Evolutionary conservation across 2,329 filamentous ascomycete genomes (phyloP).

Genomic region (Thermomyces lanuginosus): DNA sequence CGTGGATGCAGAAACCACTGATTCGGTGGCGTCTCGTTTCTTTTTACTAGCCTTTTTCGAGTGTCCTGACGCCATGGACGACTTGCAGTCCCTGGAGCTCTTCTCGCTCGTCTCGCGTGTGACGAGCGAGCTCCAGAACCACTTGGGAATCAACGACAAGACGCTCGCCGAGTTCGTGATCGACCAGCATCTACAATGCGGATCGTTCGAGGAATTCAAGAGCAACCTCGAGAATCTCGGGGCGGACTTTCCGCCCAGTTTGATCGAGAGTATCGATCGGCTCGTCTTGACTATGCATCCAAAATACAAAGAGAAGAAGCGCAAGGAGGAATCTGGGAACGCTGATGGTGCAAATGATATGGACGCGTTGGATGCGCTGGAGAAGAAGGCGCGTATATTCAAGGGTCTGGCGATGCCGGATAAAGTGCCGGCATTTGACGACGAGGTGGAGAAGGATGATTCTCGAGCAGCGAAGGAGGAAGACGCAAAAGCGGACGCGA

Average conservation of each 20-base stretch:
- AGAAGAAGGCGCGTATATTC: constrained; percentile 75
- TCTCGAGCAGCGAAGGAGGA: constrained; percentile 15
- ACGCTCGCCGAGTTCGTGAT: constrained; percentile 95
- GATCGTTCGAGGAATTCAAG: constrained; percentile 56
- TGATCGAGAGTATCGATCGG: constrained; percentile 83
- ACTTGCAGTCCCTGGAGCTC: constrained; percentile 78
- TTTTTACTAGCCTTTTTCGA: no score
- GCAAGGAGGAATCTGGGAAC: constrained; percentile 15
- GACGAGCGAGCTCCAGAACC: constrained; percentile 84
- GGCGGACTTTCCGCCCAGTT: constrained; percentile 66
- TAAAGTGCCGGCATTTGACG: constrained; percentile 42
- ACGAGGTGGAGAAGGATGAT: constrained; percentile 22
- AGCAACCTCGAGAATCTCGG: constrained; percentile 57
- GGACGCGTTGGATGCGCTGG: constrained; percentile 31
- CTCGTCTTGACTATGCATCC: constrained; percentile 82
- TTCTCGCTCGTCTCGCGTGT: constrained; percentile 91
- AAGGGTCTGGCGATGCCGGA: constrained; percentile 79
- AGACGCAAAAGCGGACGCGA: constrained; percentile 42
- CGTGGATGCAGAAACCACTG: no score
- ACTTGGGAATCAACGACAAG: constrained; percentile 81
- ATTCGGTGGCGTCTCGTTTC: no score
- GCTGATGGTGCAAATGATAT: constrained; percentile 28
- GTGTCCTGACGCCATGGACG: constrained; percentile 56
- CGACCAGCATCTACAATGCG: constrained; percentile 65
- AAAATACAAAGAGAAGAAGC: constrained; percentile 51